phyloP scores from a whole-genome alignment of 345 rosid species.

The Aquilaria yunnanensis region DNA sequence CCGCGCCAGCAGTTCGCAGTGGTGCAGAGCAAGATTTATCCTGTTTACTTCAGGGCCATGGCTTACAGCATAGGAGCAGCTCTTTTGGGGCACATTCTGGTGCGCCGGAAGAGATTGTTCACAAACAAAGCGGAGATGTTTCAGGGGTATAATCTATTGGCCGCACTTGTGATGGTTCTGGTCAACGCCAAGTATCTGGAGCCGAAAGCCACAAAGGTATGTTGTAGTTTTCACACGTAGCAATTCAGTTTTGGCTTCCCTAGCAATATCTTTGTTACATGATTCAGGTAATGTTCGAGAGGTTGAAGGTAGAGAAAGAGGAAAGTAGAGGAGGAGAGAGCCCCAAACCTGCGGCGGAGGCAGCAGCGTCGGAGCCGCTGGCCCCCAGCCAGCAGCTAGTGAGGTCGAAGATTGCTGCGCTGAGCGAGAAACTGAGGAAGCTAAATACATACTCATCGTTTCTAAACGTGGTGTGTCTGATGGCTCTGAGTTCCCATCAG shows the following conservation, averaged over 20 bases:
- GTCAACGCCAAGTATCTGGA: slow-evolving; percentile 50
- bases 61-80: slow-evolving; percentile 33
- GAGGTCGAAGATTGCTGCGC: slow-evolving; percentile 18
- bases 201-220: slow-evolving; percentile 76
- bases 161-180: slow-evolving; percentile 37
- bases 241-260: not conserved
- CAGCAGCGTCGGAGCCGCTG: not conserved
- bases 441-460: slow-evolving; percentile 62
- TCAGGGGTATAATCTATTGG: slow-evolving; percentile 48
- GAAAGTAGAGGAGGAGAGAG: slow-evolving; percentile 64
- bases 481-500: slow-evolving; percentile 65
- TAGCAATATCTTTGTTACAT: not conserved
- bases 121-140: slow-evolving; percentile 34
- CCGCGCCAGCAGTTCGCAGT: slow-evolving; percentile 69
- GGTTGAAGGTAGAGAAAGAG: slow-evolving; percentile 67
- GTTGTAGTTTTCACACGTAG: not conserved
- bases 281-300: slow-evolving; percentile 60
- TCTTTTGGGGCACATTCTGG: slow-evolving; percentile 46
- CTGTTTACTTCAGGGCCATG: slow-evolving; percentile 55
- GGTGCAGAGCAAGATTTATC: slow-evolving; percentile 81
- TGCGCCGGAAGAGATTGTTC: slow-evolving; percentile 19
- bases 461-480: slow-evolving; percentile 42
- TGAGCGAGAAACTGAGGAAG: slow-evolving; percentile 51
- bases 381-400: slow-evolving; percentile 14
- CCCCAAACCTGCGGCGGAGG: not conserved